phyloP scores from a whole-genome alignment of 208 protist genomes.

The Acanthamoeba sp. region DNA sequence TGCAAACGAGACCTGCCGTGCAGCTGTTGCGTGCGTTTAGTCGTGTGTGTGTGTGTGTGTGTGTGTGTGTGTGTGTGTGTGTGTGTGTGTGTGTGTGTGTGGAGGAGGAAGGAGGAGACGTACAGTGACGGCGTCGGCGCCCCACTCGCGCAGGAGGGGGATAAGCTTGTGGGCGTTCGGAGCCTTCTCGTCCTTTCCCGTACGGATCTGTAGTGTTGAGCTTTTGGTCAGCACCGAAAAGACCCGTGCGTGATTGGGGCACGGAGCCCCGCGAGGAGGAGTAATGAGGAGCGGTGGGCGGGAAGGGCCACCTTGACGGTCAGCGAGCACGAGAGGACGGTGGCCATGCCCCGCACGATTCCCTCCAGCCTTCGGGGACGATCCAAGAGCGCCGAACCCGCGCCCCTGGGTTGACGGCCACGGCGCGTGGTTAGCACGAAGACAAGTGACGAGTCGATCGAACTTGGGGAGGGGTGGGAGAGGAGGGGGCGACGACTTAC shows the following conservation, averaged over 20 bases:
- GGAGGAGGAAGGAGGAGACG: neutral
- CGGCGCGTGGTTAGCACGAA: too few relatives aligned
- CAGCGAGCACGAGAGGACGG: constrained; percentile 85
- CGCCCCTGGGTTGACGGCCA: constrained; percentile 35
- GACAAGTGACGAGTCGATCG: neutral
- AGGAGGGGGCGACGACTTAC: constrained; percentile 85
- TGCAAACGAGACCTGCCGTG: constrained; percentile 96
- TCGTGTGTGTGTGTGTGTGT: too few relatives aligned
- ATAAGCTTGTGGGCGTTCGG: constrained; percentile 94
- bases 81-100: too few relatives aligned
- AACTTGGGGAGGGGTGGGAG: too few relatives aligned
- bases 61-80: too few relatives aligned
- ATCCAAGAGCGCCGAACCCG: constrained; percentile 93
- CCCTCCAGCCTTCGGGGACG: constrained; percentile 86
- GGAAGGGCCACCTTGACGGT: constrained; percentile 91
- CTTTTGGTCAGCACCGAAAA: neutral
- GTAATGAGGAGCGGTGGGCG: neutral
- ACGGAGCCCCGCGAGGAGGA: too few relatives aligned
- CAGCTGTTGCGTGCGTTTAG: constrained; percentile 71
- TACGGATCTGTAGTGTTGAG: constrained; percentile 75
- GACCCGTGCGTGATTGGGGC: neutral
- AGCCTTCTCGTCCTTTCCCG: constrained; percentile 91
- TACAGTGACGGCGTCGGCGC: constrained; percentile 93
- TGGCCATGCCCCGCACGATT: constrained; percentile 89
- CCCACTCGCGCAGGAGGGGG: constrained; percentile 91